phyloP scores from a whole-genome alignment of 2,329 filamentous ascomycete species.

The Hypoxylon sp. region DNA sequence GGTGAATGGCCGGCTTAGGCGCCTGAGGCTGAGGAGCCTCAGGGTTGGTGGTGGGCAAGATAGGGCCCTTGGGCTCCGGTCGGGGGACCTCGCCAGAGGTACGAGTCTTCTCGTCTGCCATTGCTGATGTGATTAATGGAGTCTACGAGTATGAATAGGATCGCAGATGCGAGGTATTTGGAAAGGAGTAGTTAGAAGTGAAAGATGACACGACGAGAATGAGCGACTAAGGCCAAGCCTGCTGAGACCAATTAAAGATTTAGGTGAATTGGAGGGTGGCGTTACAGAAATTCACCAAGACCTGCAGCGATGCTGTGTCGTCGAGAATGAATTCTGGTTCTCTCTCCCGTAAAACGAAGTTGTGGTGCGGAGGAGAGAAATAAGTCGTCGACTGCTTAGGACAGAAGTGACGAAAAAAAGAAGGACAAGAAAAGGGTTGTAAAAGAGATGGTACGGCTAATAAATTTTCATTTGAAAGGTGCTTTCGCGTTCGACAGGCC shows the following conservation, averaged over 20 bases:
- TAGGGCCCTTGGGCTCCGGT: conserved; percentile 68
- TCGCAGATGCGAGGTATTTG: conserved; percentile 31
- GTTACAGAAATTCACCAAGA: conserved; percentile 27
- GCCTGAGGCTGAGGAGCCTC: conserved; percentile 78
- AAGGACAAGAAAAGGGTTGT: conserved; percentile 30
- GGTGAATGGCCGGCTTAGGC: conserved; percentile 77
- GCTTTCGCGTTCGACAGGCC: conserved; percentile 36
- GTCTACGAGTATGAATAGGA: conserved; percentile 31
- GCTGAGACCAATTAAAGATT: conserved; percentile 49
- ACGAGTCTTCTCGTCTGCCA: conserved; percentile 85
- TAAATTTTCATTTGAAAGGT: conserved; percentile 44
- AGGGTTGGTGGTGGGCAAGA: conserved; percentile 87
- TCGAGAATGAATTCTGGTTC: conserved; percentile 34
- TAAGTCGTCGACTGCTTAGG: conserved; percentile 36
- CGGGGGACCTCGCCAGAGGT: conserved; percentile 83
- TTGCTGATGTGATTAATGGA: conserved; percentile 60
- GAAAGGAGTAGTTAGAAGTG: conserved; percentile 27
- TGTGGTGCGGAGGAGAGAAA: conserved; percentile 30
- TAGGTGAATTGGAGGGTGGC: conserved; percentile 31
- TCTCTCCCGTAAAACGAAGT: conserved; percentile 38
- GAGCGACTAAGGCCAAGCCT: conserved; percentile 51
- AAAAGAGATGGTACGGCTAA: conserved; percentile 43
- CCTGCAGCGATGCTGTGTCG: conserved; percentile 14
- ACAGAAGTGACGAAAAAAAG: conserved; percentile 36
- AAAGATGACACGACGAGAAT: conserved; percentile 41